A percentile compares a stretch with the other conserved stretches of the same genome.
These are phyloP conservation scores for Elymus sibiricus DNA, from an alignment of 176 grass and related monocot genomes.

Conservation along the genomic window DNA sequence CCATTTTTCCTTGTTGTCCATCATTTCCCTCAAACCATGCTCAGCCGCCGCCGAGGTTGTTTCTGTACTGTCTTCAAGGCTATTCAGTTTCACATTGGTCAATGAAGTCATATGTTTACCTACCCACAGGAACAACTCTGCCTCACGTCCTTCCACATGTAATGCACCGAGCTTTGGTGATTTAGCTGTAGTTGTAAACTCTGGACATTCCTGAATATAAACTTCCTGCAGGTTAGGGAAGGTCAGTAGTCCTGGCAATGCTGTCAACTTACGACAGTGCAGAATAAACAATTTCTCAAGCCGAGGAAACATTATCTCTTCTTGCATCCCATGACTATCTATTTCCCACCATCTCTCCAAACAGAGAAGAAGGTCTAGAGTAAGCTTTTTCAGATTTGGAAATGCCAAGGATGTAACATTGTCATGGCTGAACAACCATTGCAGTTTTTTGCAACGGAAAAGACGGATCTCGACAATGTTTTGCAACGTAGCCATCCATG, in stretches of 20 bases:
- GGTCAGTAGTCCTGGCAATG: background rate
- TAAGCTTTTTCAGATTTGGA: no score
- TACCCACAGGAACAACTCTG: background rate
- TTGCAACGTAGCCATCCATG: no score
- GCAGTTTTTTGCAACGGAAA: no score
- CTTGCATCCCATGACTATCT: no score
- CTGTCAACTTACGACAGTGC: background rate
- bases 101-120: background rate
- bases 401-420: no score
- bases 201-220: background rate
- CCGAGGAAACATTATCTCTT: no score
- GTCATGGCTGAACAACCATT: no score
- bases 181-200: background rate
- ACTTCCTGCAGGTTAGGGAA: background rate
- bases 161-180: background rate
- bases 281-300: no score
- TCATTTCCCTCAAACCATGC: background rate
- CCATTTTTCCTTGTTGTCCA: background rate
- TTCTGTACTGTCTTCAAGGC: background rate
- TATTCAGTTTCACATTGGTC: background rate
- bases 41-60: background rate
- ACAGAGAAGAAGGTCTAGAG: no score
- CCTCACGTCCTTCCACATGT: background rate
- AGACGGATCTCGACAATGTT: no score
- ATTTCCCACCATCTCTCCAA: no score